Evolutionary conservation across 495 filamentous ascomycete genomes (phyloP), one percentile per base, ranked within the genome.

Genomic region (Penicillium argentinense): DNA sequence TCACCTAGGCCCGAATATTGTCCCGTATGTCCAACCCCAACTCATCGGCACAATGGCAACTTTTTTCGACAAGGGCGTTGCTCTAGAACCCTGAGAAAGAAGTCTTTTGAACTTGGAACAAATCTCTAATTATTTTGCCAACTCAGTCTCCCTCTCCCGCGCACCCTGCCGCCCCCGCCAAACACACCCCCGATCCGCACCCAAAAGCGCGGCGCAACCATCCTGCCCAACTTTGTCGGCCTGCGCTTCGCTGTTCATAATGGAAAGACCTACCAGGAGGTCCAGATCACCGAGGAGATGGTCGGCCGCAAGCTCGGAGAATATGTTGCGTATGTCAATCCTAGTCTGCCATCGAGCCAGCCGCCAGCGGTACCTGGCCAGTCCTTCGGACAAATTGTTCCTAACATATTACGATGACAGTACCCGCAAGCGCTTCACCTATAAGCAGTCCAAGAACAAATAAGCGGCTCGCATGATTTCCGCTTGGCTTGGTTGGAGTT

Each of bases 271-370:
- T 98, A 98, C 63, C 66, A 87, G 49, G 95, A 97, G 64, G 74
- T 97, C 23, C 75, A 76, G 36, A 86, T 98, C 48, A 96, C 91
- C 29, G 92, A 97, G 68, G 89, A 97, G 62, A 97, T 98, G 95
- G 95, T 98, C 12, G 93, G 95, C 30, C 86, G 95, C 66, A 98
- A 97, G 71, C 75, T 98, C 60, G 93, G 93, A 50, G 95, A 97
- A 74, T 98, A 96, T 68, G 82, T 91, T 51, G 59, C 80, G 91
- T 96, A 82, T 67, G 91, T 84, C 32, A 42, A 21, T 0, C 2
- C 33, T 14, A 33, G 3, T 33, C 13, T 13, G n/a, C n/a, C n/a
- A n/a, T n/a, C n/a, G n/a, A n/a, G n/a, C n/a, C n/a, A n/a, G n/a
- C n/a, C 9, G 14, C 13, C 13, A 16, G 14, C 18, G 16, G 21